These are phyloP conservation scores for Claviceps purpurea DNA, from an alignment of 2,329 filamentous ascomycete species.

Conservation along the genomic window DNA sequence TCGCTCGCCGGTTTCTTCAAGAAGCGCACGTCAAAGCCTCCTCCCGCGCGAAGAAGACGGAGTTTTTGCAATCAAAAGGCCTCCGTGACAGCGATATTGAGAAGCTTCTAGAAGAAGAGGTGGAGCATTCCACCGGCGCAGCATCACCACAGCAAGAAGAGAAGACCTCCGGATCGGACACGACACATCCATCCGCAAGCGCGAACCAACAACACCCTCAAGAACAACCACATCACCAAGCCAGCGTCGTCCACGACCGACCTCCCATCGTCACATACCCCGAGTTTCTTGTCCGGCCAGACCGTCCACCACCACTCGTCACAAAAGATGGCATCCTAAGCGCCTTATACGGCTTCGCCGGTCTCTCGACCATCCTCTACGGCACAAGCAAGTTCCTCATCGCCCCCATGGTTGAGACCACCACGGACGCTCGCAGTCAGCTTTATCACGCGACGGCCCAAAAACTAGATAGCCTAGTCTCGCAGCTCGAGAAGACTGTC, in stretches of 20 bases:
- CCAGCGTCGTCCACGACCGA: constrained; percentile 24
- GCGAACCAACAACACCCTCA: constrained; percentile 14
- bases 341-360: constrained; percentile 43
- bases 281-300: constrained; percentile 49
- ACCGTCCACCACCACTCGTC: constrained; percentile 45
- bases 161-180: not conserved
- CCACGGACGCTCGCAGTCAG: constrained; percentile 38
- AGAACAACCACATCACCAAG: not conserved
- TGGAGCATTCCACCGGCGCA: constrained; percentile 5
- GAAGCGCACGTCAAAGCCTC: constrained; percentile 60
- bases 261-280: constrained; percentile 56
- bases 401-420: constrained; percentile 43
- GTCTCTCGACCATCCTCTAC: constrained; percentile 51
- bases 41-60: constrained; percentile 56
- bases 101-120: constrained; percentile 38
- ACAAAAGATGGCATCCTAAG: constrained; percentile 45
- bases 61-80: constrained; percentile 68
- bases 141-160: constrained; percentile 4
- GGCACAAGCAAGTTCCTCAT: constrained; percentile 58
- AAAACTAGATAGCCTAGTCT: constrained; percentile 32
- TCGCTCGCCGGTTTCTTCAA: constrained; percentile 63
- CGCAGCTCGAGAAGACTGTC: constrained; percentile 41
- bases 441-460: constrained; percentile 34
- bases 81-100: constrained; percentile 55
- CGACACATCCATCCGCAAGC: not conserved